Percentiles rank a stretch among this genome's conserved stretches.
Evolutionary conservation across 2,329 filamentous ascomycete genomes (phyloP).

Genomic region (Monosporascus sp.): DNA sequence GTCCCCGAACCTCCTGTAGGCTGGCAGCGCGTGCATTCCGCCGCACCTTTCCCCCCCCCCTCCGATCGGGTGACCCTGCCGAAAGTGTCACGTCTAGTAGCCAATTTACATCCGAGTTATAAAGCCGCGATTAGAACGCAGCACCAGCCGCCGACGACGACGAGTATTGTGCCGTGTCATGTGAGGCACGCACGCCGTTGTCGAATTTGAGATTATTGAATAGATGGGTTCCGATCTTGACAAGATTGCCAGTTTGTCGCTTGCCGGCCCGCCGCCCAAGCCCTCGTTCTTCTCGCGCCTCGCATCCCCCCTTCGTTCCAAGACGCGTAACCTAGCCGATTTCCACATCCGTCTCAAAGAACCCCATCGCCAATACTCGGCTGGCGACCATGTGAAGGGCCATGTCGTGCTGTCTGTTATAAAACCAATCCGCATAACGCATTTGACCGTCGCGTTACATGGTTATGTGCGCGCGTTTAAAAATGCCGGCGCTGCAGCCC

Average conservation of each 20-base stretch:
- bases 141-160: slow-evolving; percentile 3
- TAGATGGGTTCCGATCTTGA: slow-evolving; percentile 43
- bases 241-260: slow-evolving; percentile 32
- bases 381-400: slow-evolving; percentile 70
- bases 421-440: slow-evolving; percentile 73
- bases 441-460: slow-evolving; percentile 72
- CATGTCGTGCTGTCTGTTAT: slow-evolving; percentile 67
- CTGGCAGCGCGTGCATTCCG: not conserved
- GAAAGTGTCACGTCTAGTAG: not conserved
- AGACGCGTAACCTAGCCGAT: slow-evolving; percentile 64
- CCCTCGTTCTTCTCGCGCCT: slow-evolving; percentile 50
- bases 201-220: slow-evolving; percentile 24
- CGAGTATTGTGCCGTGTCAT: slow-evolving; percentile 24
- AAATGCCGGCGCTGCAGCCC: slow-evolving; percentile 54
- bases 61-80: not conserved
- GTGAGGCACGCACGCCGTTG: slow-evolving; percentile 23
- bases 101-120: not conserved
- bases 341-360: slow-evolving; percentile 75
- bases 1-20: not conserved
- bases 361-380: slow-evolving; percentile 70
- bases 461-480: slow-evolving; percentile 78
- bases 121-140: not conserved
- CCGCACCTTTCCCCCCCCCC: not conserved
- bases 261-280: slow-evolving; percentile 35
- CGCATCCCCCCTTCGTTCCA: slow-evolving; percentile 45